These are phyloP conservation scores for Artemisia argyi DNA, from an alignment of 129 eudicot genomes.

Conservation along the genomic window DNA sequence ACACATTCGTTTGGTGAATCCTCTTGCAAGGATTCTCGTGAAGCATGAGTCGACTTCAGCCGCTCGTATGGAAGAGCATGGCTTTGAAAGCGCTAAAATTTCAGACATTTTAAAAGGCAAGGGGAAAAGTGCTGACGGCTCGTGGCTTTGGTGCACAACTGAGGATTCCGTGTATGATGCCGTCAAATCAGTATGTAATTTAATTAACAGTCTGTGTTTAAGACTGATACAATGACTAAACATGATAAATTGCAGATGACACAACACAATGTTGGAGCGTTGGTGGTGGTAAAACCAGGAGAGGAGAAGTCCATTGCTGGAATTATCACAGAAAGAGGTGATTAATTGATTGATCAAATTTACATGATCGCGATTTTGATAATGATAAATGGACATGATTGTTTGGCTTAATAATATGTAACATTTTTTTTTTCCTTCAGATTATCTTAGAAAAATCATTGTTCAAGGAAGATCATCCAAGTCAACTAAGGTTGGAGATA, in stretches of 20 bases:
- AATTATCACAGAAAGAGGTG: slow-evolving; percentile 97
- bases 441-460: slow-evolving; percentile 97
- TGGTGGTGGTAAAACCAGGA: slow-evolving; percentile 97
- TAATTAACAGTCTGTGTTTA: too few species aligned
- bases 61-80: slow-evolving; percentile 92
- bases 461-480: slow-evolving; percentile 99
- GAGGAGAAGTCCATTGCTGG: slow-evolving; percentile 90
- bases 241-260: slow-evolving; percentile 71
- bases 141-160: slow-evolving; percentile 99
- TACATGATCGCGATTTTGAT: not conserved
- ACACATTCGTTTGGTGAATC: slow-evolving; percentile 60
- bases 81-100: slow-evolving; percentile 94
- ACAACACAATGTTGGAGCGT: slow-evolving; percentile 97
- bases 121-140: slow-evolving; percentile 94
- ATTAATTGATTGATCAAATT: not conserved
- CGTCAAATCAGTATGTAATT: slow-evolving; percentile 75
- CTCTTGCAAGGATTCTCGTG: slow-evolving; percentile 46
- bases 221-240: slow-evolving; percentile 10
- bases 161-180: slow-evolving; percentile 97
- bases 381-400: not conserved
- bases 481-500: slow-evolving; percentile 97
- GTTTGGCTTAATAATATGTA: not conserved
- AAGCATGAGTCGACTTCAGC: slow-evolving; percentile 71
- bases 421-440: slow-evolving; percentile 36
- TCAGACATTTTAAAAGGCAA: slow-evolving; percentile 74